A percentile compares a stretch with the other conserved stretches of the same genome.
phyloP scores from a whole-genome alignment of 1,284 basidiomycete genomes.

The Cryptococcus sp. region DNA sequence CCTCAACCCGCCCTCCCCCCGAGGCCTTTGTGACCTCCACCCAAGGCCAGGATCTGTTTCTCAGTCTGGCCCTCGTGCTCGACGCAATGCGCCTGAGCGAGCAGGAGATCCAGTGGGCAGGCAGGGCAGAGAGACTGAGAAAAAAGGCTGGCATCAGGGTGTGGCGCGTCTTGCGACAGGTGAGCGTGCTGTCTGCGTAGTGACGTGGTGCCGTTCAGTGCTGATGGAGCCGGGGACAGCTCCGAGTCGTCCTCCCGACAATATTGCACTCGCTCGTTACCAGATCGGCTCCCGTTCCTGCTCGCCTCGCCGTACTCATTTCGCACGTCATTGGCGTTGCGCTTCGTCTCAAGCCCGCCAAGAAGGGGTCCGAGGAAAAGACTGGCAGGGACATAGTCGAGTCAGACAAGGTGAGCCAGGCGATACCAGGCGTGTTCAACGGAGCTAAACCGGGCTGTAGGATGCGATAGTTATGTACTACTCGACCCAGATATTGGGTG shows the following conservation, averaged over 20 bases:
- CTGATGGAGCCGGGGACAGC: conserved; percentile 8
- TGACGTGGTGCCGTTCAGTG: neutral
- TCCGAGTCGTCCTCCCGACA: conserved; percentile 28
- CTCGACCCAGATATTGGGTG: conserved; percentile 37
- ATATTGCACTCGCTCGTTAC: conserved; percentile 34
- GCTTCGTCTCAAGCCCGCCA: conserved; percentile 27
- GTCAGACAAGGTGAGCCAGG: conserved; percentile 29
- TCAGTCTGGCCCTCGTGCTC: conserved; percentile 35
- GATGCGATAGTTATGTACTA: conserved; percentile 38
- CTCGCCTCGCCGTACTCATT: conserved; percentile 34
- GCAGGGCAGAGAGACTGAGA: conserved; percentile 22
- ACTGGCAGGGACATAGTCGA: conserved; percentile 25
- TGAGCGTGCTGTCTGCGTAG: conserved; percentile 8
- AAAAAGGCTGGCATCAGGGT: conserved; percentile 36
- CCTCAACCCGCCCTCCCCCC: conserved; percentile 19
- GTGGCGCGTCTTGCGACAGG: conserved; percentile 37
- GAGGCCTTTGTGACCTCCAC: conserved; percentile 25
- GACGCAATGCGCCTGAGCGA: conserved; percentile 33
- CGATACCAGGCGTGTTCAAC: neutral
- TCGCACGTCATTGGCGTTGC: conserved; percentile 42
- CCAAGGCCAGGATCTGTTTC: conserved; percentile 35
- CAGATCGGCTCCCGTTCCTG: conserved; percentile 22
- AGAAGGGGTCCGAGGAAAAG: conserved; percentile 17
- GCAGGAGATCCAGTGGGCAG: conserved; percentile 17
- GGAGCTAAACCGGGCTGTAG: conserved; percentile 9